A percentile compares a stretch with the other conserved stretches of the same genome.
These are phyloP conservation scores for Ramaria sp. DNA, from an alignment of 768 basidiomycete genomes.

Conservation along the genomic window DNA sequence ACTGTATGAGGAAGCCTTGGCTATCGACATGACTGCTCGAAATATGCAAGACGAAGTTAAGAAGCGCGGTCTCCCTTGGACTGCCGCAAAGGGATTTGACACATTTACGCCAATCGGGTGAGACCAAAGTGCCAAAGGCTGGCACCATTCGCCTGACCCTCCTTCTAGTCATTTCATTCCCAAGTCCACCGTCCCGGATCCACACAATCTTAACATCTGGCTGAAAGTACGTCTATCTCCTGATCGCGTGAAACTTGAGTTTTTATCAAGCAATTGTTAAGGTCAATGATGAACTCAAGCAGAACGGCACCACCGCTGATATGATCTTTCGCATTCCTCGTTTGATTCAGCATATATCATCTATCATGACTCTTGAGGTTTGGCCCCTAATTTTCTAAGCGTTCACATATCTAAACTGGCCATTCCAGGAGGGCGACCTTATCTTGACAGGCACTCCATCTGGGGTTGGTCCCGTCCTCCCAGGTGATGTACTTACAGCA, in stretches of 20 bases:
- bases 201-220: constrained; percentile 64
- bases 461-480: constrained; percentile 69
- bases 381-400: not conserved
- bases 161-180: constrained; percentile 64
- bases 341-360: constrained; percentile 83
- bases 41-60: constrained; percentile 92
- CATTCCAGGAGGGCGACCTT: constrained; percentile 74
- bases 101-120: constrained; percentile 91
- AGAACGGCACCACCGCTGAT: constrained; percentile 74
- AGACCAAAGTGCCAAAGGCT: constrained; percentile 11
- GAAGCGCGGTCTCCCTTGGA: constrained; percentile 93
- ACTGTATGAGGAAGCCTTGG: constrained; percentile 56
- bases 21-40: constrained; percentile 93
- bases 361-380: constrained; percentile 96
- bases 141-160: constrained; percentile 1
- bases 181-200: constrained; percentile 53
- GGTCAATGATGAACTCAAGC: constrained; percentile 79
- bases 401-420: not conserved
- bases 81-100: constrained; percentile 94
- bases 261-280: constrained; percentile 18
- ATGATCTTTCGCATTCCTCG: constrained; percentile 91
- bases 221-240: constrained; percentile 43
- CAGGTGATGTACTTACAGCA: constrained; percentile 76
- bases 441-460: constrained; percentile 86
- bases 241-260: not conserved